phyloP scores from a whole-genome alignment of 805 yeast species.

The Candida argentea region DNA sequence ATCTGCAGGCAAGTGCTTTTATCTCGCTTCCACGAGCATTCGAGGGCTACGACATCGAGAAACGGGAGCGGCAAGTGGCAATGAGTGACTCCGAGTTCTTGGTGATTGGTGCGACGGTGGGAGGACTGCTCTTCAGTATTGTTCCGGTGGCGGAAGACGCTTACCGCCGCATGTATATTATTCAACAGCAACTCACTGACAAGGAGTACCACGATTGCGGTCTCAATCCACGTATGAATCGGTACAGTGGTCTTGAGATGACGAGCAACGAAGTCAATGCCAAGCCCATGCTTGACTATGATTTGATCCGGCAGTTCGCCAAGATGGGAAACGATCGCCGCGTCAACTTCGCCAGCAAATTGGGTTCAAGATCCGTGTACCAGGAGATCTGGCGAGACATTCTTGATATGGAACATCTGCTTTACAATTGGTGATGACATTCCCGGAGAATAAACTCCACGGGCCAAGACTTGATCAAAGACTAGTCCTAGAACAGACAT shows the following conservation, averaged over 20 bases:
- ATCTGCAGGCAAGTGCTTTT: conserved; percentile 50
- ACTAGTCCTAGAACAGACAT: no score
- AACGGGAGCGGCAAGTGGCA: conserved; percentile 6
- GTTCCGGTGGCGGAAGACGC: conserved; percentile 65
- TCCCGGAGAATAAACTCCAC: no score
- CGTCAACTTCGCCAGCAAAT: conserved; percentile 42
- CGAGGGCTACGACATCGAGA: conserved; percentile 19
- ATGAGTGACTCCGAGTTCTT: conserved; percentile 35
- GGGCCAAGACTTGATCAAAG: no score
- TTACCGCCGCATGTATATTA: conserved; percentile 71
- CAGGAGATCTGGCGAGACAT: conserved; percentile 62
- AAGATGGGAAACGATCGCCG: conserved; percentile 49
- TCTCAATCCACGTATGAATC: conserved; percentile 65
- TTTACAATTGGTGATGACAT: conserved; percentile 14
- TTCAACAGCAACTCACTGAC: conserved; percentile 82
- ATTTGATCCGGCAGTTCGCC: conserved; percentile 43
- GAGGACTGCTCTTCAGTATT: conserved; percentile 71
- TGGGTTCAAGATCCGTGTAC: conserved; percentile 44
- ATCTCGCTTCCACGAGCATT: conserved; percentile 31
- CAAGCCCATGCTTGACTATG: conserved; percentile 60
- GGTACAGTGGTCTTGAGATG: conserved; percentile 35
- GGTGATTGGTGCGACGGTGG: conserved; percentile 61
- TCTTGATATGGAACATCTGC: conserved; percentile 40
- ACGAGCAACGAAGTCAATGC: conserved; percentile 28
- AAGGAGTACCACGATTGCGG: conserved; percentile 69